Conservation (phyloP, 192 early-diverging fungal genomes). For the Backusella liffmaniae region DNA sequence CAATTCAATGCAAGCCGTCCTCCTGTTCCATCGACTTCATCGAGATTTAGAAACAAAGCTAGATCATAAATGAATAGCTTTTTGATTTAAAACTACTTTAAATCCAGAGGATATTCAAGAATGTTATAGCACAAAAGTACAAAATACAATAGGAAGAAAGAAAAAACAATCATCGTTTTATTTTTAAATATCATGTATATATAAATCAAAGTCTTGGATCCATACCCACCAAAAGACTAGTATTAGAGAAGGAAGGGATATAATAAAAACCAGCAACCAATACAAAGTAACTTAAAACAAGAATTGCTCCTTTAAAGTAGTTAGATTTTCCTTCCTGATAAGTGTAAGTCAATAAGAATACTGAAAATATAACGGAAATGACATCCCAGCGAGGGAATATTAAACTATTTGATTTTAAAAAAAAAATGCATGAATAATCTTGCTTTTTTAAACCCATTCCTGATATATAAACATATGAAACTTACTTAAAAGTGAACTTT, state of each 20-base stretch:
- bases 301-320: constrained; percentile 95
- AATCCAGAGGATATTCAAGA: not conserved
- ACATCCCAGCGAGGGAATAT: constrained; percentile 44
- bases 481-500: constrained; percentile 38
- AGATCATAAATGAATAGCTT: not conserved
- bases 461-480: not conserved
- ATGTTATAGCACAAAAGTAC: too few species aligned
- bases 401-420: constrained; percentile 20
- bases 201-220: not conserved
- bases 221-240: constrained; percentile 24
- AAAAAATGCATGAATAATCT: not conserved
- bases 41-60: not conserved
- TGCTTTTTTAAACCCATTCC: not conserved
- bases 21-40: not conserved
- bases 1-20: not conserved
- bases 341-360: constrained; percentile 84
- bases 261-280: constrained; percentile 81
- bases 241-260: constrained; percentile 48
- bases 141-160: too few species aligned
- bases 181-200: not conserved
- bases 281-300: constrained; percentile 83
- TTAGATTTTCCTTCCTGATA: constrained; percentile 95
- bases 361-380: constrained; percentile 42
- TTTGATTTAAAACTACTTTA: not conserved
- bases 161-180: not conserved